Base-by-base conservation (phyloP, 2,329 filamentous ascomycete species). In the Purpureocillium lavendulum region DNA sequence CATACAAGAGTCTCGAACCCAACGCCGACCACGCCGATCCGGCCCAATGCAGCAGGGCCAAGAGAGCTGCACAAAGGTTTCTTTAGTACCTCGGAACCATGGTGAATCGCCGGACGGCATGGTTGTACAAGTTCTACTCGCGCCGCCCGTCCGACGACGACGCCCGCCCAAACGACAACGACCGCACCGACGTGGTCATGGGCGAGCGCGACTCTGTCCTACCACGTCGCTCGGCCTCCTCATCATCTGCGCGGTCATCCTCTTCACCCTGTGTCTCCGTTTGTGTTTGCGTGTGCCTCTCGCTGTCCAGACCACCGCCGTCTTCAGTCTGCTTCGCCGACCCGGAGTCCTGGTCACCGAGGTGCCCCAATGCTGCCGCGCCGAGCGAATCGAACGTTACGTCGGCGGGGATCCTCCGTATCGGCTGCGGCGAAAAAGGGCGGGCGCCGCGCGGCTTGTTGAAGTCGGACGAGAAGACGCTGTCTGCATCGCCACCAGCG, bases 391-490 rank as follows among this genome's bases (percentile, higher is more conserved):
- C 64, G 38, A 54, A 58, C 24, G 63, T 62, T 28, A 67, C 63
- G 29, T 64, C 65, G 17, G 62, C 64, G 14, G 62, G 60, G 10
- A 58, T 49, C 2, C 64, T 55, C 9, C 65, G 56, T 33, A 67
- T 66, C 17, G 62, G 76, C 50, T 75, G 73, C 3, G 78, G 78
- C 13, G 74, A 78, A 49, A 82, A 82, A 0, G 77, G 77, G 26
- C 77, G 56, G 14, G 72, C 69, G 13, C 69, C 71, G 13, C 76
- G 61, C 12, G 71, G 65, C 36, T 69, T 64, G 55, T 73, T 75
- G 46, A 73, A 65, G 35, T 76, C 72, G 10, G 71, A 50, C 2
- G 64, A 73, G 48, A 75, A 71, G 35, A 76, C 66, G 53, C 71
- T 74, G 33, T 73, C 69, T 0, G 57, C 53, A 34, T 76, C 70